Conservation (phyloP, 2,329 filamentous ascomycete genomes). For the Diatrype stigma region DNA sequence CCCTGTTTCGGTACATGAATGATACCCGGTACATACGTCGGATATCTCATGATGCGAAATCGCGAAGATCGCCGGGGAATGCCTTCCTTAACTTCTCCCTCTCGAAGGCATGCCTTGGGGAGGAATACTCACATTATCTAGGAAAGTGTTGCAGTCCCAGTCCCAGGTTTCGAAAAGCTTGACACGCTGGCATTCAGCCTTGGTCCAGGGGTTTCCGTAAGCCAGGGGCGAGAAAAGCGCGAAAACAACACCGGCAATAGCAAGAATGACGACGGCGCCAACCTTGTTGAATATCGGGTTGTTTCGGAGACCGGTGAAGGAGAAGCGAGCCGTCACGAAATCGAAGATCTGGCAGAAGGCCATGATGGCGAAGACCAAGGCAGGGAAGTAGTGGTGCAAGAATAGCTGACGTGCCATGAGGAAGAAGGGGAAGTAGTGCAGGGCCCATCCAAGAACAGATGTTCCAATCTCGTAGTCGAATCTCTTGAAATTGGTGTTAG, state of each 20-base stretch:
- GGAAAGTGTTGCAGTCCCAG: conserved; percentile 96
- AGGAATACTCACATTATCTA: conserved; percentile 69
- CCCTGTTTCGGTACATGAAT: conserved; percentile 2
- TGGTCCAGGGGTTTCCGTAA: conserved; percentile 94
- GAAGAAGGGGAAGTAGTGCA: conserved; percentile 99
- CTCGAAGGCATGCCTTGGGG: conserved; percentile 30
- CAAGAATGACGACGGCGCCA: conserved; percentile 70
- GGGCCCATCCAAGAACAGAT: conserved; percentile 86
- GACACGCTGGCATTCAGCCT: conserved; percentile 76
- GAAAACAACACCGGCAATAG: conserved; percentile 71
- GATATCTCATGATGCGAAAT: conserved; percentile 6
- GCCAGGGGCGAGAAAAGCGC: conserved; percentile 81
- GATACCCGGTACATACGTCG: conserved; percentile 2
- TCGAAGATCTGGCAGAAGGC: conserved; percentile 87
- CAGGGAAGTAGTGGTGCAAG: conserved; percentile 97
- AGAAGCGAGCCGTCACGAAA: conserved; percentile 71
- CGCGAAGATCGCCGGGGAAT: conserved; percentile 1
- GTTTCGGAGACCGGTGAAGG: conserved; percentile 62
- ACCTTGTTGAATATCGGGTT: conserved; percentile 70
- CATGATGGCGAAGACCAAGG: conserved; percentile 91
- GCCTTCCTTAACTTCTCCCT: conserved; percentile 23
- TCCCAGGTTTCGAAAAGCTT: conserved; percentile 92
- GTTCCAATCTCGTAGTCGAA: conserved; percentile 97
- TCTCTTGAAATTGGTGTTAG: conserved; percentile 78
- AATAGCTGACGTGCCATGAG: conserved; percentile 98